Conservation (phyloP, 2,329 filamentous ascomycete species). For the Sporothrix inflata region DNA sequence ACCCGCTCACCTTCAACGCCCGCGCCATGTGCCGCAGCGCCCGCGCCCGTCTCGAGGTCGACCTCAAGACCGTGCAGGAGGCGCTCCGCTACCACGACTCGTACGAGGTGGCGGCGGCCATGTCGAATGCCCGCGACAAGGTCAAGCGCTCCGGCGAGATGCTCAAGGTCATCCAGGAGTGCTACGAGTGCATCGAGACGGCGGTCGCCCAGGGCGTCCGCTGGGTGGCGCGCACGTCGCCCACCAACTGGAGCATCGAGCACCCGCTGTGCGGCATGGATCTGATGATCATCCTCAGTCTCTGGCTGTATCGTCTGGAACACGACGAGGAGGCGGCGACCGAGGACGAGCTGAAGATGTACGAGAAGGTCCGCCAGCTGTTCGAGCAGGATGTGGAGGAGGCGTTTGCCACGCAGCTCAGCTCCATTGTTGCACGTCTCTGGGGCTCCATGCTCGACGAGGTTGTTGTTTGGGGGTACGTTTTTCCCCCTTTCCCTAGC, state of each 20-base stretch:
- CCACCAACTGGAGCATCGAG: conserved; percentile 98
- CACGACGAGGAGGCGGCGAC: conserved; percentile 92
- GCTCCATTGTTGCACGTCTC: conserved; percentile 90
- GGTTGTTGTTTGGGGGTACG: conserved; percentile 99
- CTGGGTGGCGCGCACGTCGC: conserved; percentile 96
- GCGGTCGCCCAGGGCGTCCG: conserved; percentile 92
- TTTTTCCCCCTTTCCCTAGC: conserved; percentile 38
- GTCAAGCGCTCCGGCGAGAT: conserved; percentile 95
- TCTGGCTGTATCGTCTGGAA: conserved; percentile 99
- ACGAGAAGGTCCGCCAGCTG: conserved; percentile 86
- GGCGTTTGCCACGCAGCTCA: conserved; percentile 78
- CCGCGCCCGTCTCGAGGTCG: conserved; percentile 87
- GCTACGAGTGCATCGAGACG: conserved; percentile 96
- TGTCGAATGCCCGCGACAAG: conserved; percentile 91
- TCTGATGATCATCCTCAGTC: conserved; percentile 93
- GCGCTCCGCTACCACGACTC: conserved; percentile 95
- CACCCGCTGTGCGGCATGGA: conserved; percentile 96
- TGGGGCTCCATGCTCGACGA: conserved; percentile 99
- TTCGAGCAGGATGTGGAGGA: conserved; percentile 91
- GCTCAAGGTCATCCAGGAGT: conserved; percentile 98
- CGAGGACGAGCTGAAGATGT: conserved; percentile 84
- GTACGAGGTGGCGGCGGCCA: conserved; percentile 94
- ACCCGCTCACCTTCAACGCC: conserved; percentile 96
- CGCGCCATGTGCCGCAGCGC: conserved; percentile 97
- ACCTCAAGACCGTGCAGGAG: conserved; percentile 94